Conservation (phyloP, 1,284 basidiomycete genomes). For the Ustilago xerochloae region DNA sequence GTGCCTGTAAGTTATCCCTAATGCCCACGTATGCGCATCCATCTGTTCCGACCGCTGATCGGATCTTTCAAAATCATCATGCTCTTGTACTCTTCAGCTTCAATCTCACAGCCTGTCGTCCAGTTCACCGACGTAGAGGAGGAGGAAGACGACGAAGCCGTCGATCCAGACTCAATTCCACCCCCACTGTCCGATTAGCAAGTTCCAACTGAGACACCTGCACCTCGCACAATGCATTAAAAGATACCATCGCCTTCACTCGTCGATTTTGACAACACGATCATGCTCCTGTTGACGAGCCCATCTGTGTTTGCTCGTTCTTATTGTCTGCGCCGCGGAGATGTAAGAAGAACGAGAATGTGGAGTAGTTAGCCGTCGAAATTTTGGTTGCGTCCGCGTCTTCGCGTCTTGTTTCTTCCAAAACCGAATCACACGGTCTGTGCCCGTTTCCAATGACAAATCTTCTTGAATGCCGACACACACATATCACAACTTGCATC, state of each 20-base stretch:
- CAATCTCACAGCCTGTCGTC: slow-evolving; percentile 43
- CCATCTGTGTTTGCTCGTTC: neutral
- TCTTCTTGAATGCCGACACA: no score
- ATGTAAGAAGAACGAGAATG: slow-evolving; percentile 1
- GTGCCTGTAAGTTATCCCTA: slow-evolving; percentile 30
- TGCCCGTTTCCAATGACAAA: slow-evolving; percentile 4
- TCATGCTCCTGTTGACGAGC: no score
- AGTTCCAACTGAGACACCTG: no score
- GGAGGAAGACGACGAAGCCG: slow-evolving; percentile 32
- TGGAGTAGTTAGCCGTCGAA: neutral
- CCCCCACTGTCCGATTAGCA: slow-evolving; percentile 32
- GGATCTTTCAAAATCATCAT: no score
- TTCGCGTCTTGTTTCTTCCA: neutral
- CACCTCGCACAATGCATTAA: no score
- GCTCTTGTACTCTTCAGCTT: slow-evolving; percentile 12
- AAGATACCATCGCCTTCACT: no score
- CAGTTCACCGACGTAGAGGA: slow-evolving; percentile 43
- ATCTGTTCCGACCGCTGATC: no score
- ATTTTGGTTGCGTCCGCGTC: neutral
- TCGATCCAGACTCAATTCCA: slow-evolving; percentile 33
- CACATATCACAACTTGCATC: neutral
- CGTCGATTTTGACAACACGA: no score
- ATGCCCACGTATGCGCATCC: no score
- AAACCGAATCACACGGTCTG: neutral
- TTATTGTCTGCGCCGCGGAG: neutral